A percentile compares a stretch with the other conserved stretches of the same genome.
These are phyloP conservation scores for Daucus carota DNA, from an alignment of 129 eudicot species.

Conservation along the genomic window DNA sequence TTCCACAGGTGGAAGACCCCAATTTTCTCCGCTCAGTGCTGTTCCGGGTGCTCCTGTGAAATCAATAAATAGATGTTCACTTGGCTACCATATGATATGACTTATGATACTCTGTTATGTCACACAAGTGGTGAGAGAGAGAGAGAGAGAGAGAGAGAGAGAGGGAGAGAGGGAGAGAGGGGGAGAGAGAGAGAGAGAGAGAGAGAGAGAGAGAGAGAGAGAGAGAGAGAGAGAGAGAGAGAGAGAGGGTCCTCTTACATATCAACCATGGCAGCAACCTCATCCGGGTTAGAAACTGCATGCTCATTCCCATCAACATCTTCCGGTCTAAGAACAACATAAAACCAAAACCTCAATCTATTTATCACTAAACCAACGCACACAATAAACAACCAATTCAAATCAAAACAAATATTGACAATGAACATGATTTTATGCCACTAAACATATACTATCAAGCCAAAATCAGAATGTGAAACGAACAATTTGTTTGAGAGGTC, in stretches of 20 bases:
- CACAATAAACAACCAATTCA: too few relatives aligned
- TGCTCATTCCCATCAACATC: constrained; percentile 33
- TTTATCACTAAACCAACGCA: too few relatives aligned
- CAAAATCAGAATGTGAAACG: background rate
- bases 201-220: too few relatives aligned
- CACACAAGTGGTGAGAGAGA: too few relatives aligned
- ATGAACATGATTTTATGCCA: too few relatives aligned
- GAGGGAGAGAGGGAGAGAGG: too few relatives aligned
- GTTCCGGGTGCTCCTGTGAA: constrained; percentile 59
- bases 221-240: too few relatives aligned
- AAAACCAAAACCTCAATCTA: background rate
- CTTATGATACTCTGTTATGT: too few relatives aligned
- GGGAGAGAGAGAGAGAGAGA: too few relatives aligned
- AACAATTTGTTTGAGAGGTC: background rate
- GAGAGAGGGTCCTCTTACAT: constrained; percentile 27
- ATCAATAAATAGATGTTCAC: background rate
- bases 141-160: too few relatives aligned
- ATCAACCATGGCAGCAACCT: constrained; percentile 44
- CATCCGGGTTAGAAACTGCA: constrained; percentile 54
- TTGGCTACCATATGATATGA: background rate
- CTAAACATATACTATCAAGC: too few relatives aligned
- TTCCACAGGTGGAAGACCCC: constrained; percentile 63
- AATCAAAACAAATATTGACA: too few relatives aligned
- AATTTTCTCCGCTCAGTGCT: constrained; percentile 63
- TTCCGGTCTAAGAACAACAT: constrained; percentile 21